Base-by-base conservation (phyloP, 495 filamentous ascomycete genomes). In the Tricharina praecox region DNA sequence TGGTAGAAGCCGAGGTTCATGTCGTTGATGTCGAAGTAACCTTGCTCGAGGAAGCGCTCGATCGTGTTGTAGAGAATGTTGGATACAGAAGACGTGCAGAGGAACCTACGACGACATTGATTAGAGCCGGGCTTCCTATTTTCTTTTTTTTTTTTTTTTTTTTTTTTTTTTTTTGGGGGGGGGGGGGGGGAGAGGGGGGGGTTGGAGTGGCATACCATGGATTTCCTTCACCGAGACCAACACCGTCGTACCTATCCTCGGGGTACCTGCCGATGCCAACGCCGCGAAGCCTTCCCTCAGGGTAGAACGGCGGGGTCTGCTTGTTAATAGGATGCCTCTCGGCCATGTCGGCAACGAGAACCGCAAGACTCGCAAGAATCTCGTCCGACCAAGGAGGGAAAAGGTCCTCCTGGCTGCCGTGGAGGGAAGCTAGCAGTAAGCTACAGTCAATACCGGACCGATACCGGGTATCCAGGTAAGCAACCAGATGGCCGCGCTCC, bases 251-350 rank as follows among this genome's bases (percentile, higher is more conserved):
- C 26, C 40, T 46, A 50, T 84, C 80, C 53, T 84, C 81, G 1
- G 77, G 59, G 55, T 85, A 85, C 21, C 81, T 62, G 36, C 81
- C 81, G 10, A 81, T 67, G 13, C 78, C 75, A 19, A 76, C 71
- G 4, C 75, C 75, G 19, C 25, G 25, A 3, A 35, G 25, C n/a
- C 30, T 20, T 4, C 20, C 40, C 26, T 43, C 40, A 19, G 9
- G 9, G 28, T 35, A 19, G 19, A n/a, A 61, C 53, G 13, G 73
- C 70, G 9, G 66, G 53, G 20, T 64, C 10, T n/a, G 62, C 8
- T 68, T 69, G 65, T 81, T 81, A 54, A 81, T 61, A 10, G 55
- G 48, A 55, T 79, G 80, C 33, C 74, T 53, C 7, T 62, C 55
- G 37, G 71, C 54, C 53, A 82, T 81, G 2, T 75, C 73, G 53